Evolutionary conservation across 768 basidiomycete species (phyloP), one percentile per base, ranked within the genome.

Genomic region (Trametes sanguinea): DNA sequence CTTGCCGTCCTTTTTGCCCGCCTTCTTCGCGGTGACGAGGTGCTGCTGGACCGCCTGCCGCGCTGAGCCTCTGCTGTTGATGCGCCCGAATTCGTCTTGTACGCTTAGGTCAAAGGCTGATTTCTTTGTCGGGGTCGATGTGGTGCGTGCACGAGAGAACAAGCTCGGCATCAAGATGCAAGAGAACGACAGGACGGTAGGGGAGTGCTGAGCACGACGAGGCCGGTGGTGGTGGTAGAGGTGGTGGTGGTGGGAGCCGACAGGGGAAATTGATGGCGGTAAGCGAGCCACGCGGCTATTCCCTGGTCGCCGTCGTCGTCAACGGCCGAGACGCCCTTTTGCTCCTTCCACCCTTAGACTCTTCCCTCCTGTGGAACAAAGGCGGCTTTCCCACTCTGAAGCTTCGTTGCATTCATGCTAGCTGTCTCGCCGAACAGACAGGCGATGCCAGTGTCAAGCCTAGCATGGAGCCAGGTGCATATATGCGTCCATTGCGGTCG

Each of bases 91-190:
- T 77, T 90, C 88, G 75, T 90, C 88, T 63, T 74, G 75, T 62
- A 67, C 57, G 62, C 67, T 65, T 48, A 70, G 60, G 65, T 71
- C 66, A 50, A 62, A 55, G 29, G 66, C 47, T 2, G 65, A 44
- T 62, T 65, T 72, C 71, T 67, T 72, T 47, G 30, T 65, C 53
- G 84, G 76, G 2, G 83, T 82, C 22, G 88, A 88, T 57, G 77
- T 80, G 51, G 87, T 87, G 54, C 88, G 82, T 64, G 85, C 72
- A 67, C 88, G 84, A 72, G 88, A 88, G 76, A 90, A 90, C 76
- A 89, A 71, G 74, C 85, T 87, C 78, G 83, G 87, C 88, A 90
- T 89, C 76, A 81, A 74, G 64, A 60, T 54, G 64, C 59, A 56
- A 62, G 62, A 60, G 65, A 40, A 60, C 43, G 56, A 59, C 63